These are phyloP conservation scores for Abrus pulchellus DNA, from an alignment of 306 rosid genomes.

Conservation along the genomic window DNA sequence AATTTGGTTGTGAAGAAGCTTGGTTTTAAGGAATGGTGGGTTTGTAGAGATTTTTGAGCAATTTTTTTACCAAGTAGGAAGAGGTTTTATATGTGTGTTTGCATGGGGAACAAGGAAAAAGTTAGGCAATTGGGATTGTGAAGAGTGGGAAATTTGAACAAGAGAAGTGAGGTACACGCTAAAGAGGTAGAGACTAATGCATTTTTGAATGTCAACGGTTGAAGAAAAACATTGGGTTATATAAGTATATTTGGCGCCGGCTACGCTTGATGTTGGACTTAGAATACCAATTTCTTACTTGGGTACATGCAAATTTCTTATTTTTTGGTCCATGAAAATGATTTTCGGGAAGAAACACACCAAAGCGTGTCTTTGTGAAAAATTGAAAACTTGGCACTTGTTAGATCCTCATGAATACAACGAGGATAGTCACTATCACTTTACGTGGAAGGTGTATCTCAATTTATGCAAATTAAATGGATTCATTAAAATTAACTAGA, in stretches of 20 bases:
- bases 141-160: constrained; percentile 45
- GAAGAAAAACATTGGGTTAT: neutral
- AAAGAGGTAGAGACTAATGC: constrained; percentile 35
- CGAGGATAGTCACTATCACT: constrained; percentile 23
- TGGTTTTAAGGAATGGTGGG: neutral
- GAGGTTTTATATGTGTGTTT: constrained; percentile 51
- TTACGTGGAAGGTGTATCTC: neutral
- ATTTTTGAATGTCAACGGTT: constrained; percentile 65
- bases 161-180: constrained; percentile 61
- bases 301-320: constrained; percentile 31
- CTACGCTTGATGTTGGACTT: constrained; percentile 44
- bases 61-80: constrained; percentile 8
- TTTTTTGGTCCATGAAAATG: constrained; percentile 45
- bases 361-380: constrained; percentile 39
- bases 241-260: constrained; percentile 55
- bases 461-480: neutral
- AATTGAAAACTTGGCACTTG: constrained; percentile 49
- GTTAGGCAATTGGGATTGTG: constrained; percentile 55
- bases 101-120: constrained; percentile 58
- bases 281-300: neutral
- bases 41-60: constrained; percentile 4
- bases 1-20: neutral
- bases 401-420: constrained; percentile 32
- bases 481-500: neutral
- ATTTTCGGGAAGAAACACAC: constrained; percentile 37